A percentile compares a stretch with the other conserved stretches of the same genome.
phyloP scores from a whole-genome alignment of 805 yeast species.

The Tetrapisispora fleetii region DNA sequence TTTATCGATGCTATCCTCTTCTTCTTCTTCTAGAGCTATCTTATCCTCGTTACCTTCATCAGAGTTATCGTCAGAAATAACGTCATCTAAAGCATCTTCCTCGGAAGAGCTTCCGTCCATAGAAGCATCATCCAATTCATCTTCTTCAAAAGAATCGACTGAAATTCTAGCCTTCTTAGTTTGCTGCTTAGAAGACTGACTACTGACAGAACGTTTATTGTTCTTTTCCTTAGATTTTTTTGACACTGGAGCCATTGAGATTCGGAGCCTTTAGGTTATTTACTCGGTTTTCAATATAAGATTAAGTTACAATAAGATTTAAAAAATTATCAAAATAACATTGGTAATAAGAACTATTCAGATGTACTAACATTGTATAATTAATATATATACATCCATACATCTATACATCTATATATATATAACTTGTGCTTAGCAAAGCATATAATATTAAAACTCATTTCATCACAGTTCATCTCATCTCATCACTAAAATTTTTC shows the following conservation, averaged over 20 bases:
- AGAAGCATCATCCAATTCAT: constrained; percentile 15
- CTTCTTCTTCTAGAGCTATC: constrained; percentile 15
- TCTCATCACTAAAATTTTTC: constrained; percentile 4
- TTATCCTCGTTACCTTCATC: constrained; percentile 22
- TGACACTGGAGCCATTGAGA: constrained; percentile 13
- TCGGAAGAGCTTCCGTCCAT: constrained; percentile 8
- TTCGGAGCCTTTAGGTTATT: neutral
- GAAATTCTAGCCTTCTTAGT: constrained; percentile 26
- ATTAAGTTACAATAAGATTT: no score
- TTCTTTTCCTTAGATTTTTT: constrained; percentile 8
- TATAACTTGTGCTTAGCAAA: no score
- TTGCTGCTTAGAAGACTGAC: constrained; percentile 2
- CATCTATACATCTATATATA: no score
- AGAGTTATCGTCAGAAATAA: constrained; percentile 8
- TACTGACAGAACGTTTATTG: constrained; percentile 4
- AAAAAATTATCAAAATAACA: neutral
- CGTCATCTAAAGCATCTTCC: constrained; percentile 24
- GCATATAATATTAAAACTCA: neutral
- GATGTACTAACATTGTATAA: no score
- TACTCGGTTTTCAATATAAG: neutral
- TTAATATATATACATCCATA: no score
- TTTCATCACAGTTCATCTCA: constrained; percentile 3
- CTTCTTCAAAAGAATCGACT: constrained; percentile 28
- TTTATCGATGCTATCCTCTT: constrained; percentile 7
- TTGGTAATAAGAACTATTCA: no score